Base-by-base conservation (phyloP, 805 yeast species). In the Pichia pseudocactophila region DNA sequence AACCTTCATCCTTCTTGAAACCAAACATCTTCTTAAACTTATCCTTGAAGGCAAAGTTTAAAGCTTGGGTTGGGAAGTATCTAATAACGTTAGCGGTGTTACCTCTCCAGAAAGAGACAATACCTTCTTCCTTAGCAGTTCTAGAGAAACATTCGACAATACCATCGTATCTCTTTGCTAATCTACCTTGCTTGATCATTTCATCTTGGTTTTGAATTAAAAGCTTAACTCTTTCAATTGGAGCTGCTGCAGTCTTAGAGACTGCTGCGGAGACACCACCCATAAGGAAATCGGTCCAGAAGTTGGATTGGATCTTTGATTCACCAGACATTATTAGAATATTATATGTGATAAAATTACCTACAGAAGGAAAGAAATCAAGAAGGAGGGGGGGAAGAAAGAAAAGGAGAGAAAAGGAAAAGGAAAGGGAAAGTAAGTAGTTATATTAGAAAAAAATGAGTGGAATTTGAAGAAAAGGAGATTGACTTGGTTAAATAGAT, bases 241-340 rank as follows among this genome's bases (percentile, higher is more conserved):
- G 98, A n/a, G 96, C 85, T 12, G 90, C 96, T 4, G 83, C 96
- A 53, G 96, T 88, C 81, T 88, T 88, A 58, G 96, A 83, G 73
- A 88, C 89, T 64, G 96, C 96, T 74, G 96, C 96, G 74, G 96
- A 87, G 59, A 88, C 94, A 87, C 96, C 96, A 73, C 96, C 96
- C 96, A 89, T 87, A 72, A 85, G 63, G 78, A 85, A 85, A 67
- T 80, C 83, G 63, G 73, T 60, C 58, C 69, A 59, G 67, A 76
- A 76, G 57, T 68, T 63, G 48, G 79, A 67, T 43, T 46, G 43
- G 33, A 43, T 37, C 42, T 41, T 43, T 51, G 62, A 62, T 50
- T 63, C 59, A 49, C 64, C 63, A 51, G 65, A 51, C 67, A 62
- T 63, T 51, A 50, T 55, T 42, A 38, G 37, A 41, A 40, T 41